A percentile compares a stretch with the other conserved stretches of the same genome.
These are phyloP conservation scores for Phialemoniopsis sp. DNA, from an alignment of 2,329 filamentous ascomycete genomes.

Conservation along the genomic window DNA sequence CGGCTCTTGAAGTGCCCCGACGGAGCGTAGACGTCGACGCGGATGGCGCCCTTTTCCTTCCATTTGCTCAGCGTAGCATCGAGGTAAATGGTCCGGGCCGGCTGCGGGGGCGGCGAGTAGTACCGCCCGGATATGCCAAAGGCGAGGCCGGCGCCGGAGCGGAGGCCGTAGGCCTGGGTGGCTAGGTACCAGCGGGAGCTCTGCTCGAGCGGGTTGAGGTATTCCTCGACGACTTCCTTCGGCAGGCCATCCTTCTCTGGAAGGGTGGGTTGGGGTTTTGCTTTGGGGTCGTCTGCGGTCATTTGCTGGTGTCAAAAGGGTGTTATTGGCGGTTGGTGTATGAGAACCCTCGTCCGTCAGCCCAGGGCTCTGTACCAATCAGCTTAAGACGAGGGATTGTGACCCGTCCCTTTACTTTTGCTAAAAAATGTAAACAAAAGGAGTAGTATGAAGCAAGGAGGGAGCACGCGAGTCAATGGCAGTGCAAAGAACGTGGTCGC, in stretches of 20 bases:
- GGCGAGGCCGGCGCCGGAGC: conserved; percentile 13
- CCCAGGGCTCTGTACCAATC: too few species aligned
- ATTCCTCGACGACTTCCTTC: conserved; percentile 12
- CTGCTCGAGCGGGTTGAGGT: conserved; percentile 15
- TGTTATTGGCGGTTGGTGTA: too few species aligned
- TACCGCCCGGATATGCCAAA: conserved; percentile 12
- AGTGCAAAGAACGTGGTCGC: too few species aligned
- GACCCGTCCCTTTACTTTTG: too few species aligned
- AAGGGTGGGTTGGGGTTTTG: conserved; percentile 4
- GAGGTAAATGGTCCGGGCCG: conserved; percentile 16
- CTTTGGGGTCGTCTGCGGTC: too few species aligned
- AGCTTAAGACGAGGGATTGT: too few species aligned
- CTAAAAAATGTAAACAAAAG: too few species aligned
- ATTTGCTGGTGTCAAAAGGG: too few species aligned
- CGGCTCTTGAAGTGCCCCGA: too few species aligned
- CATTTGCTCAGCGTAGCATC: conserved; percentile 17
- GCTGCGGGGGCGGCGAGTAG: conserved; percentile 1
- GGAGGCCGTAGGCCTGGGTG: conserved; percentile 16
- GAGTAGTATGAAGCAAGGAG: too few species aligned
- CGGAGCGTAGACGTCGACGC: conserved; percentile 12
- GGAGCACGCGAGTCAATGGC: too few species aligned
- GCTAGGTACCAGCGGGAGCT: conserved; percentile 18
- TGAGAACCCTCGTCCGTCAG: too few species aligned
- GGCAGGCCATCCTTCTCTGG: conserved; percentile 3
- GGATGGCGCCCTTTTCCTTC: conserved; percentile 14